Evolutionary conservation across 2,329 filamentous ascomycete genomes (phyloP).

Genomic region (Reticulascus tulasneorum): DNA sequence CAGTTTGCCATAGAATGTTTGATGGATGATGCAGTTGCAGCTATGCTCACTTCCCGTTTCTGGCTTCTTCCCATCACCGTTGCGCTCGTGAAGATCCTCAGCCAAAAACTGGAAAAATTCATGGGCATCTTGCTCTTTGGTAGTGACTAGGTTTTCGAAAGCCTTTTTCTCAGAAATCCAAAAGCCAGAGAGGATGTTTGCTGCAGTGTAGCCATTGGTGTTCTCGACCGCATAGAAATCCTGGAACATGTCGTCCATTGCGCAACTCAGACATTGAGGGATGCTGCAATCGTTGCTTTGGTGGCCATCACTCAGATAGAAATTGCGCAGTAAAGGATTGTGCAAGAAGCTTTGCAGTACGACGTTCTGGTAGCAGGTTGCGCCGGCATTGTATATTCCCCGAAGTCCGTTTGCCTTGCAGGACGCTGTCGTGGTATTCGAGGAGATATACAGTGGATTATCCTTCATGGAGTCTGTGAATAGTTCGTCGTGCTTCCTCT

Average conservation of each 20-base stretch:
- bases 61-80: slow-evolving; percentile 64
- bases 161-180: slow-evolving; percentile 79
- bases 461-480: slow-evolving; percentile 63
- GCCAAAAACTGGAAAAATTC: slow-evolving; percentile 96
- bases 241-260: slow-evolving; percentile 71
- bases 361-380: slow-evolving; percentile 97
- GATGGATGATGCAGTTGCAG: slow-evolving; percentile 90
- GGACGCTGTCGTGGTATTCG: slow-evolving; percentile 74
- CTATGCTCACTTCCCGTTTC: slow-evolving; percentile 56
- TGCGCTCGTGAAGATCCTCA: slow-evolving; percentile 83
- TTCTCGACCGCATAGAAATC: slow-evolving; percentile 70
- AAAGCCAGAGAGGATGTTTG: slow-evolving; percentile 82
- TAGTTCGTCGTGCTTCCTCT: slow-evolving; percentile 72
- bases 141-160: slow-evolving; percentile 75
- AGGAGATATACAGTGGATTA: slow-evolving; percentile 70
- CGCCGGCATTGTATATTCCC: slow-evolving; percentile 95
- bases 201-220: slow-evolving; percentile 84
- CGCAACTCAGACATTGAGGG: slow-evolving; percentile 62
- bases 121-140: slow-evolving; percentile 93
- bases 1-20: slow-evolving; percentile 89
- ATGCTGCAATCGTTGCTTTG: slow-evolving; percentile 68
- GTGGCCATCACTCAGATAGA: slow-evolving; percentile 89
- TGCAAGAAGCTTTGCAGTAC: slow-evolving; percentile 91
- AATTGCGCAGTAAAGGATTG: slow-evolving; percentile 87
- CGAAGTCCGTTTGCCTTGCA: slow-evolving; percentile 85